Evolutionary conservation across 139 green algal species (phyloP).

Genomic region (Chlamydomonas applanata): DNA sequence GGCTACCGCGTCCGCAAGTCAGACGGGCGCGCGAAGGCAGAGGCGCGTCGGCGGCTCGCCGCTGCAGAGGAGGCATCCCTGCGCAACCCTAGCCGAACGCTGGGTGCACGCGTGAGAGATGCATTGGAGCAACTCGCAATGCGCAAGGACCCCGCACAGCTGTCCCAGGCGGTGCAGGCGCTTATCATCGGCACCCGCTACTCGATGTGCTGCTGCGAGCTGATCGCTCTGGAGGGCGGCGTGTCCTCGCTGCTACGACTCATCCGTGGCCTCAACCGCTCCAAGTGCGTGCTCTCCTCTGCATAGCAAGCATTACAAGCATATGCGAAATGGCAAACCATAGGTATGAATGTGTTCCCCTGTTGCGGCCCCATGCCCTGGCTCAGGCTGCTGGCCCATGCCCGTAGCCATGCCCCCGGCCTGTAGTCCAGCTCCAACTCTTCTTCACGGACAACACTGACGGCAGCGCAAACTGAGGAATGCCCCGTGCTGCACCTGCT

Average conservation of each 20-base stretch:
- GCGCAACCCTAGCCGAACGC: slow-evolving; percentile 33
- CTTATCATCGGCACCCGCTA: slow-evolving; percentile 49
- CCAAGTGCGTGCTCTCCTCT: slow-evolving; percentile 23
- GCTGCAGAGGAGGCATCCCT: slow-evolving; percentile 19
- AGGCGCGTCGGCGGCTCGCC: slow-evolving; percentile 41
- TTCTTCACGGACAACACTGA: no score
- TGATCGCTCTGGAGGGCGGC: slow-evolving; percentile 41
- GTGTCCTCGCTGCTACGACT: slow-evolving; percentile 50
- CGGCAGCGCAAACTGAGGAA: no score
- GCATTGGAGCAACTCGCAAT: slow-evolving; percentile 56
- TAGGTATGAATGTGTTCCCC: no score
- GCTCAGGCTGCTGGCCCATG: no score
- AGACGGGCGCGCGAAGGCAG: slow-evolving; percentile 12
- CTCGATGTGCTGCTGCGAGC: slow-evolving; percentile 59
- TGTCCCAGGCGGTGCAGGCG: slow-evolving; percentile 31
- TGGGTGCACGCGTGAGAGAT: slow-evolving; percentile 52
- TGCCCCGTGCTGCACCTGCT: no score
- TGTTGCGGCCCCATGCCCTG: no score
- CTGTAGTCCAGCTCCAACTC: no score
- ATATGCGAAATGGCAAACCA: no score
- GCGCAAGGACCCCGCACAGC: slow-evolving; percentile 37
- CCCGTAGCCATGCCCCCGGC: no score
- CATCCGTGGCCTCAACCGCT: slow-evolving; percentile 62
- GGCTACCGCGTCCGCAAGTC: slow-evolving; percentile 39
- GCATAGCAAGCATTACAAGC: no score